These are phyloP conservation scores for Aspergillus taichungensis DNA, from an alignment of 495 filamentous ascomycete genomes.

Conservation along the genomic window DNA sequence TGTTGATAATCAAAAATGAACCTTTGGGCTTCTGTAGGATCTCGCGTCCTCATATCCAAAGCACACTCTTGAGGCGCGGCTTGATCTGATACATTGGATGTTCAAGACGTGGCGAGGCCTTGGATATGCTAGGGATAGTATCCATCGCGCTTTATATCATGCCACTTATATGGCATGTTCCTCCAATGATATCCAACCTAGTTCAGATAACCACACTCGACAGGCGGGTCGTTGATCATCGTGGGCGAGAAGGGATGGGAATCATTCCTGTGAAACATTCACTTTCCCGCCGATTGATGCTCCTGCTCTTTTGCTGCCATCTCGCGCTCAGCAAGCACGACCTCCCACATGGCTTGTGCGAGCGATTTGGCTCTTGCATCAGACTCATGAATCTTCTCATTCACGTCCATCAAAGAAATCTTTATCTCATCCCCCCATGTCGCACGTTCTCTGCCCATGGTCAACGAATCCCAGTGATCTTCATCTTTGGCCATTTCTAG, in stretches of 20 bases:
- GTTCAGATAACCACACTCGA: background rate
- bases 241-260: no score
- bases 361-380: constrained; percentile 22
- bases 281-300: constrained; percentile 1
- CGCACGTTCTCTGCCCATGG: constrained; percentile 13
- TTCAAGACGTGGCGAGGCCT: no score
- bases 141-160: no score
- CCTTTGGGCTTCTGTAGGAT: no score
- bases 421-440: constrained; percentile 19
- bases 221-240: background rate
- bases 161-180: no score
- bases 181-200: background rate
- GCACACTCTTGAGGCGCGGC: no score
- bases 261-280: no score
- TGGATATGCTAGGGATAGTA: no score
- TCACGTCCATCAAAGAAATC: constrained; percentile 11
- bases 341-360: constrained; percentile 32
- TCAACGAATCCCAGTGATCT: constrained; percentile 47
- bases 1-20: no score
- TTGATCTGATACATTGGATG: no score
- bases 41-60: no score
- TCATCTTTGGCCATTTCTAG: constrained; percentile 43
- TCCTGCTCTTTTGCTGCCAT: constrained; percentile 27
- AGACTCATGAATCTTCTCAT: constrained; percentile 11
- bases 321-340: constrained; percentile 34